phyloP scores from a whole-genome alignment of 1,284 basidiomycete species.

The Inonotus obliquus region DNA sequence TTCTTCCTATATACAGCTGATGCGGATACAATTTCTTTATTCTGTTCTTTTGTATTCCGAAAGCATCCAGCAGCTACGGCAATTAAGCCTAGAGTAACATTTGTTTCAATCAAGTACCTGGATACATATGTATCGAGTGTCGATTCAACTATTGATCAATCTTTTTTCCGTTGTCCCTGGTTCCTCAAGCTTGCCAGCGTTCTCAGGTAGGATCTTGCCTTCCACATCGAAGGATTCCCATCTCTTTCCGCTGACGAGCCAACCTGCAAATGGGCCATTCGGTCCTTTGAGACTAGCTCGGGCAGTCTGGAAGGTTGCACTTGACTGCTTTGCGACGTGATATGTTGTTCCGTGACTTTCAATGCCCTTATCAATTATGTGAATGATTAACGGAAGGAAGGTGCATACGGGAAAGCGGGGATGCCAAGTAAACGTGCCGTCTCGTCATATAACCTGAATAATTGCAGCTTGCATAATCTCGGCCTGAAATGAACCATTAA shows the following conservation, averaged over 20 bases:
- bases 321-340: conserved; percentile 28
- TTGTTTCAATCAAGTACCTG: too few relatives aligned
- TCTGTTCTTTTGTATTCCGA: background rate
- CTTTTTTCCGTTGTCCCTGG: too few relatives aligned
- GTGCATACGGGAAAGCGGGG: conserved; percentile 15
- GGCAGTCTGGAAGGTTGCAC: conserved; percentile 40
- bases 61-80: too few relatives aligned
- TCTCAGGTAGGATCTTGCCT: conserved; percentile 8
- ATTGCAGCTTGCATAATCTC: conserved; percentile 42
- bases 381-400: conserved; percentile 8
- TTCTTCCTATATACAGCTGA: background rate
- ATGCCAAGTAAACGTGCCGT: conserved; percentile 22
- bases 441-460: conserved; percentile 39
- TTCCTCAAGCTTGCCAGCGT: background rate
- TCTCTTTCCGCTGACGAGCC: conserved; percentile 48
- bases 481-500: conserved; percentile 36
- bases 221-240: conserved; percentile 47
- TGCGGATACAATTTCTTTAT: background rate
- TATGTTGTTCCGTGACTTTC: conserved; percentile 28
- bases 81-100: too few relatives aligned
- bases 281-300: conserved; percentile 42
- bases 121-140: too few relatives aligned
- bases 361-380: conserved; percentile 1
- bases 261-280: conserved; percentile 49
- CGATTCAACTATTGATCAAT: too few relatives aligned